A percentile compares a stretch with the other conserved stretches of the same genome.
Evolutionary conservation across 179 eudicot species (phyloP).

Genomic region (Vitellaria paradoxa): DNA sequence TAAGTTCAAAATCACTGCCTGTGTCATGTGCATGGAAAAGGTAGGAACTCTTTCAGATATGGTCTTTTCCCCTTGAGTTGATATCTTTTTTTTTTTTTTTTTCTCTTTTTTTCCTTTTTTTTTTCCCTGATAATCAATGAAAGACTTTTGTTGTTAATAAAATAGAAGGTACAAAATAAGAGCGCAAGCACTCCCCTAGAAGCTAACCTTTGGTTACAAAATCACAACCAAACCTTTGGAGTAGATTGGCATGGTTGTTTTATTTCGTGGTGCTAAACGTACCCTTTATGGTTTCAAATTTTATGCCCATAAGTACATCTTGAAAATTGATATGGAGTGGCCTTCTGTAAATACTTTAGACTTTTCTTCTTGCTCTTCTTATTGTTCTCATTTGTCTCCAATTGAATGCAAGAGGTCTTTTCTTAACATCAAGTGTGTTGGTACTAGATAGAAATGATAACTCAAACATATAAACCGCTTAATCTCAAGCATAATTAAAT

Average conservation of each 20-base stretch:
- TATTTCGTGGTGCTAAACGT: not conserved
- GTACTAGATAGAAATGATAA: too few species aligned
- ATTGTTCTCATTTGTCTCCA: not conserved
- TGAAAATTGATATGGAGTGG: not conserved
- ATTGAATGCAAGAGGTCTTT: not conserved
- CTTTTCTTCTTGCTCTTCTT: not conserved
- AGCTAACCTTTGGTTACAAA: too few species aligned
- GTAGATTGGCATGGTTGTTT: not conserved
- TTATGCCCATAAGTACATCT: not conserved
- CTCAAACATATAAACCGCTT: not conserved
- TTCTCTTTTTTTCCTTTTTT: too few species aligned
- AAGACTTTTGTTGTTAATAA: too few species aligned
- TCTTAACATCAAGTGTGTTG: not conserved
- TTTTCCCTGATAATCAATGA: too few species aligned
- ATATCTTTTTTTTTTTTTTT: too few species aligned
- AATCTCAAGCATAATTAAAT: not conserved
- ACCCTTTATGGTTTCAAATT: not conserved
- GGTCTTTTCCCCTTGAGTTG: not conserved
- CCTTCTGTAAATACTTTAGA: not conserved
- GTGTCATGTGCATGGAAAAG: not conserved
- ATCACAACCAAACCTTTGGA: not conserved
- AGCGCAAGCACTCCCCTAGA: too few species aligned
- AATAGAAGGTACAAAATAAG: too few species aligned
- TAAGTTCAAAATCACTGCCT: not conserved
- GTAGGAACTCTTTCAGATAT: not conserved